Percentiles rank a stretch among this genome's conserved stretches.
phyloP scores from a whole-genome alignment of 1,139 yeast species.

The Protomyces inundatus region DNA sequence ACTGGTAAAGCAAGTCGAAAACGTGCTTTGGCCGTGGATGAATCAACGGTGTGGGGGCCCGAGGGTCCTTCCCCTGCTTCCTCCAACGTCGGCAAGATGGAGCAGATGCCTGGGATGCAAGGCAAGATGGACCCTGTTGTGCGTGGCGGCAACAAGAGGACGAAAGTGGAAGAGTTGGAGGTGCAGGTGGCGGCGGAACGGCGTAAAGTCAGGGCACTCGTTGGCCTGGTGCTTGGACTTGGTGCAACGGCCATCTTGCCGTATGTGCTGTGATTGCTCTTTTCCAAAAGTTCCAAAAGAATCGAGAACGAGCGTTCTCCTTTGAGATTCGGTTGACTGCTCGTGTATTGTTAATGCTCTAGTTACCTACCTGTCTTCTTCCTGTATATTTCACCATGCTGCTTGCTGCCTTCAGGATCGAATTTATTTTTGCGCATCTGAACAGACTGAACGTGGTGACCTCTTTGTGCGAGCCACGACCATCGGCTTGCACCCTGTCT shows the following conservation, averaged over 20 bases:
- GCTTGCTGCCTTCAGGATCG: too few species aligned
- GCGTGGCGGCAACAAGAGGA: conserved; percentile 13
- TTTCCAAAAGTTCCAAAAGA: too few species aligned
- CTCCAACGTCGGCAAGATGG: background rate
- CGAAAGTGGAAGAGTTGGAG: conserved; percentile 26
- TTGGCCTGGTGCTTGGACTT: conserved; percentile 28
- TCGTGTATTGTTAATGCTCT: too few species aligned
- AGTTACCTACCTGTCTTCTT: too few species aligned
- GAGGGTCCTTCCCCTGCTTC: background rate
- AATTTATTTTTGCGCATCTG: too few species aligned
- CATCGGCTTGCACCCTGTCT: too few species aligned
- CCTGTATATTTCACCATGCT: too few species aligned
- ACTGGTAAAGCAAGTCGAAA: background rate
- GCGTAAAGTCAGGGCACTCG: conserved; percentile 28
- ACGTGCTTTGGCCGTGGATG: conserved; percentile 13
- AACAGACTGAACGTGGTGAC: too few species aligned
- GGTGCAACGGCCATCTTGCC: conserved; percentile 28
- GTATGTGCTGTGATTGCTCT: conserved; percentile 4
- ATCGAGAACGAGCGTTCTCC: too few species aligned
- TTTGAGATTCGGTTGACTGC: too few species aligned
- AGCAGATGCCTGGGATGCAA: background rate
- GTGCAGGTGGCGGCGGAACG: conserved; percentile 26
- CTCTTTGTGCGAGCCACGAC: too few species aligned
- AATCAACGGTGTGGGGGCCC: background rate
- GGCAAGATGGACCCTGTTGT: conserved; percentile 5